Percentiles rank a stretch among this genome's conserved stretches.
Evolutionary conservation across 179 eudicot genomes (phyloP).

Genomic region (Heliamphora pulchella): DNA sequence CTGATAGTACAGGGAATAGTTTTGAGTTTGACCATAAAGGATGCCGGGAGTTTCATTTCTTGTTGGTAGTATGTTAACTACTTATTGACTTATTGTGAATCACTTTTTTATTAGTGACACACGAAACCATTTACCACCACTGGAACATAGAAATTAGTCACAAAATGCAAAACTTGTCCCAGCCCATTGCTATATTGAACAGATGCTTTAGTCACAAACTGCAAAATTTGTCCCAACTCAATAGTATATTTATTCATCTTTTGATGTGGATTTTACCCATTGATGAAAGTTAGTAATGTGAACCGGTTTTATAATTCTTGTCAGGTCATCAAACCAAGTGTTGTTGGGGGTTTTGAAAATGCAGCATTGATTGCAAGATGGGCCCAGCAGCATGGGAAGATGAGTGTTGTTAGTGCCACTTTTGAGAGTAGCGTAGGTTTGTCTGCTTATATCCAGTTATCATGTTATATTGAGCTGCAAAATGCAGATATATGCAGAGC

Average conservation of each 20-base stretch:
- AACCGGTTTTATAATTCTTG: constrained; percentile 10
- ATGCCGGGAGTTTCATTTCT: neutral
- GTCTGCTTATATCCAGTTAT: constrained; percentile 75
- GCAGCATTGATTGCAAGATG: constrained; percentile 82
- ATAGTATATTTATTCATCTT: neutral
- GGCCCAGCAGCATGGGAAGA: constrained; percentile 83
- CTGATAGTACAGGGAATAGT: neutral
- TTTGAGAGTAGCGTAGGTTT: constrained; percentile 79
- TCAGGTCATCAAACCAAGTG: constrained; percentile 91
- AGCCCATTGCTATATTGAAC: neutral
- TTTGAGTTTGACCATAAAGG: neutral
- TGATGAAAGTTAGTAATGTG: neutral
- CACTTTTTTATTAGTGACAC: neutral
- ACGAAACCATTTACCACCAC: neutral
- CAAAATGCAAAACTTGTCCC: neutral
- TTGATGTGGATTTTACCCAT: neutral
- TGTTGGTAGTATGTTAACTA: neutral
- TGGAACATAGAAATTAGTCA: neutral
- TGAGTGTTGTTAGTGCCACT: constrained; percentile 76
- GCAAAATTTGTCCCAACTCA: neutral
- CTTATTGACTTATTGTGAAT: neutral
- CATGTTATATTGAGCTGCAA: constrained; percentile 67
- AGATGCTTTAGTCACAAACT: neutral
- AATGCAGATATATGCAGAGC: constrained; percentile 34
- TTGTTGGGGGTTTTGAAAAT: constrained; percentile 89